A percentile compares a stretch with the other conserved stretches of the same genome.
Conservation (phyloP, 768 basidiomycete species). For the Leccinum rimulosum region DNA sequence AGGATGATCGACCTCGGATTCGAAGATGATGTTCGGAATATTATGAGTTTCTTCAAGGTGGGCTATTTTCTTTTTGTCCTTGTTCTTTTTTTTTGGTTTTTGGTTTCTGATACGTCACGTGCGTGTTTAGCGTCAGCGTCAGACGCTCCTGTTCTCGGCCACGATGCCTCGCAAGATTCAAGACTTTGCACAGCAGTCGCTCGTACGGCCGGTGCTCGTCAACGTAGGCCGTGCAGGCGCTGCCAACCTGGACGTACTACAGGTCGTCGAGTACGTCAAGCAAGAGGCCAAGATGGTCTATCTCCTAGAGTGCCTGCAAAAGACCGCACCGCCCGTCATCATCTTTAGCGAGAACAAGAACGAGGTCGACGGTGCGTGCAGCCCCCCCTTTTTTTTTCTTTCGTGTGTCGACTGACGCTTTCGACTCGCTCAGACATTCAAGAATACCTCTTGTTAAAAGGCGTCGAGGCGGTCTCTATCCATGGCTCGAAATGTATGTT, state of each 20-base stretch:
- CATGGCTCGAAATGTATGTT: constrained; percentile 92
- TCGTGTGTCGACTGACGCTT: neutral
- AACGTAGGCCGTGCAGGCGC: constrained; percentile 99
- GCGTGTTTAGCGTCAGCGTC: constrained; percentile 75
- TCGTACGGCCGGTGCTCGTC: constrained; percentile 92
- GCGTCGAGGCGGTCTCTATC: constrained; percentile 97
- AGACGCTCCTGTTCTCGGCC: constrained; percentile 95
- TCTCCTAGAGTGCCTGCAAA: constrained; percentile 94
- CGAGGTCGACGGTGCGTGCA: constrained; percentile 88
- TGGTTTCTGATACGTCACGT: neutral
- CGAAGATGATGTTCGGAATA: constrained; percentile 97
- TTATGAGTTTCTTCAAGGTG: constrained; percentile 99
- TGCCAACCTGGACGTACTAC: constrained; percentile 93
- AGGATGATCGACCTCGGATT: constrained; percentile 99
- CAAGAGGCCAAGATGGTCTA: constrained; percentile 99
- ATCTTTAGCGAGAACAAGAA: constrained; percentile 99
- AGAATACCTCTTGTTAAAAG: constrained; percentile 94
- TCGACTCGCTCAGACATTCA: constrained; percentile 73
- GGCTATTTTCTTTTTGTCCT: constrained; percentile 12
- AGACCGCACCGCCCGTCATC: constrained; percentile 97
- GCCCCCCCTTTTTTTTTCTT: neutral
- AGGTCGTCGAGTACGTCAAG: constrained; percentile 98
- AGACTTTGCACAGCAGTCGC: constrained; percentile 94
- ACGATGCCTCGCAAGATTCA: constrained; percentile 99
- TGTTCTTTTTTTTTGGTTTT: neutral